phyloP scores from a whole-genome alignment of 2,329 filamentous ascomycete genomes.

The Aureobasidium mangrovei region DNA sequence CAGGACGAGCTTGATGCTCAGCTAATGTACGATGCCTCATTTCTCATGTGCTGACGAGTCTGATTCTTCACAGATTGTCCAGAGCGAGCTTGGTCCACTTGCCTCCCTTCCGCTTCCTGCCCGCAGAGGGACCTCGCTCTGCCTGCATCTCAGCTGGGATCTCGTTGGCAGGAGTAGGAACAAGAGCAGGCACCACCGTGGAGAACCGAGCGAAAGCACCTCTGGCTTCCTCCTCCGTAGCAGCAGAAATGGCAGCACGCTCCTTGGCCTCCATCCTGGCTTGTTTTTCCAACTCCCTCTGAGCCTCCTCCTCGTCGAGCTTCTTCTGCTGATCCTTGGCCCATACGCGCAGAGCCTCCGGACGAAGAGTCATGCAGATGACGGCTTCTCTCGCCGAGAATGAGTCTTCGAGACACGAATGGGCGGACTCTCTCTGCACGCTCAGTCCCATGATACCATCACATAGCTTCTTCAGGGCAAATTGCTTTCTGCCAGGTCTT shows the following conservation, averaged over 20 bases:
- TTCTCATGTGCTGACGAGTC: too few species aligned
- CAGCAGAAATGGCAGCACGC: not conserved
- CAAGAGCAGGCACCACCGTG: not conserved
- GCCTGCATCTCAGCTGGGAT: not conserved
- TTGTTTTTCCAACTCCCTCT: not conserved
- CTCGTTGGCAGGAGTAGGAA: constrained; percentile 1
- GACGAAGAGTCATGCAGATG: not conserved
- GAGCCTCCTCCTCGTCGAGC: not conserved
- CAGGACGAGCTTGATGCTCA: too few species aligned
- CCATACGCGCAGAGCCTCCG: not conserved
- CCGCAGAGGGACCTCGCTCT: not conserved
- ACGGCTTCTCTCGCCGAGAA: constrained; percentile 4
- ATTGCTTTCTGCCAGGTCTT: not conserved
- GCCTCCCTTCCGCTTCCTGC: constrained; percentile 1
- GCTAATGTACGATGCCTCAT: too few species aligned
- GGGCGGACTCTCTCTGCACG: not conserved
- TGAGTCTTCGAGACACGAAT: constrained; percentile 4
- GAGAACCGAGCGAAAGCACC: not conserved
- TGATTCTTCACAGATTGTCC: too few species aligned
- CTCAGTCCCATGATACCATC: not conserved
- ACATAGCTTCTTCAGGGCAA: not conserved
- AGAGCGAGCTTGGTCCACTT: not conserved
- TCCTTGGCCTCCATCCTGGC: not conserved
- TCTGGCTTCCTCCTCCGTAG: not conserved
- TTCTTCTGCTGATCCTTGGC: not conserved